Percentiles rank a stretch among this genome's conserved stretches.
These are phyloP conservation scores for Batkoa obscura DNA, from an alignment of 371 early-diverging fungal species.

Conservation along the genomic window DNA sequence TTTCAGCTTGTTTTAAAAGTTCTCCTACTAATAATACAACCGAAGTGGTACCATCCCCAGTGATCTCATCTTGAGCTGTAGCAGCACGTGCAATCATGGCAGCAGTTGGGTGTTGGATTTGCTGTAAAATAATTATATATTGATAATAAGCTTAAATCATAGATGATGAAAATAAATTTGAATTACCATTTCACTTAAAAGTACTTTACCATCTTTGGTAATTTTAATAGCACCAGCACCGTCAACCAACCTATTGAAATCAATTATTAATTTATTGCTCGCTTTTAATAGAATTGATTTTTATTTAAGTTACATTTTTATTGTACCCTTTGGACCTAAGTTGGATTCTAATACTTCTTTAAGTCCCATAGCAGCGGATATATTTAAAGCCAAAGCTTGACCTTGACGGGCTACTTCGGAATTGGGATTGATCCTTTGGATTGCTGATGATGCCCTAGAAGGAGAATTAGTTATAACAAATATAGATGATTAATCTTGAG, in stretches of 20 bases:
- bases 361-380: slow-evolving; percentile 88
- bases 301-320: slow-evolving; percentile 64
- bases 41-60: slow-evolving; percentile 98
- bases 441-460: slow-evolving; percentile 44
- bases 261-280: slow-evolving; percentile 5
- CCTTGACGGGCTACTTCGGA: slow-evolving; percentile 96
- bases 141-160: too few species aligned
- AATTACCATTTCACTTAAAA: slow-evolving; percentile 88
- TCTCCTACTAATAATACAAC: slow-evolving; percentile 93
- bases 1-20: slow-evolving; percentile 89
- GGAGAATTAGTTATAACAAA: too few species aligned
- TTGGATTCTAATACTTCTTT: slow-evolving; percentile 90
- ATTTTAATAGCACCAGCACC: slow-evolving; percentile 89
- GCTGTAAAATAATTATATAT: slow-evolving; percentile 28
- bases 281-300: slow-evolving; percentile 1
- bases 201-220: slow-evolving; percentile 95
- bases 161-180: background rate
- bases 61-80: slow-evolving; percentile 94
- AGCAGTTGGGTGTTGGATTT: slow-evolving; percentile 99
- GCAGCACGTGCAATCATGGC: slow-evolving; percentile 98
- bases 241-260: slow-evolving; percentile 69
- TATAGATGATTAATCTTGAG: too few species aligned
- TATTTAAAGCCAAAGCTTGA: slow-evolving; percentile 95
- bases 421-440: slow-evolving; percentile 90
- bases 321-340: slow-evolving; percentile 97